phyloP scores from a whole-genome alignment of 192 early-diverging fungal species.

The Geranomyces michiganensis region DNA sequence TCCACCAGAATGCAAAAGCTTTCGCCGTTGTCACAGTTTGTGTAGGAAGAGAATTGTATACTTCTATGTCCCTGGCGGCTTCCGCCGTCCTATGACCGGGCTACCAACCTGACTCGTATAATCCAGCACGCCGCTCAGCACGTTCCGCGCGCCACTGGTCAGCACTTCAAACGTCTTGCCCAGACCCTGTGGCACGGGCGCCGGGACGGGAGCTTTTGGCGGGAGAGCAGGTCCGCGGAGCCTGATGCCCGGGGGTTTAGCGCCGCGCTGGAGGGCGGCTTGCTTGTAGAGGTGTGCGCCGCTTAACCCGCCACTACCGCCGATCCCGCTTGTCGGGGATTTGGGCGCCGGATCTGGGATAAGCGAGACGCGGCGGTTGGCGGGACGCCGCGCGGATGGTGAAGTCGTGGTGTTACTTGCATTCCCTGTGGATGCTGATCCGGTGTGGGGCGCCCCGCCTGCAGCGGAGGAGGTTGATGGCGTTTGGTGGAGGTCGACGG shows the following conservation, averaged over 20 bases:
- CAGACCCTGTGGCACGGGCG: slow-evolving; percentile 9
- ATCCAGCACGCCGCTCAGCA: slow-evolving; percentile 15
- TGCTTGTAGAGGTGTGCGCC: not conserved
- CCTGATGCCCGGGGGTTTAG: not conserved
- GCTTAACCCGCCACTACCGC: not conserved
- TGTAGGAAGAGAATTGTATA: too few species aligned
- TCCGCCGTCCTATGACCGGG: slow-evolving; percentile 10
- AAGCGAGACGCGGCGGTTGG: slow-evolving; percentile 13
- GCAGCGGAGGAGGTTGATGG: not conserved
- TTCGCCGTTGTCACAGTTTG: too few species aligned
- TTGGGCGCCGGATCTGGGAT: not conserved
- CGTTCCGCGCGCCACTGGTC: not conserved
- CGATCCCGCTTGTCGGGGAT: not conserved
- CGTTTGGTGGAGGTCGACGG: not conserved
- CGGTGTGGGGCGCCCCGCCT: too few species aligned
- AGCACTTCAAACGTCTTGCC: slow-evolving; percentile 15
- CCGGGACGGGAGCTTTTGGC: not conserved
- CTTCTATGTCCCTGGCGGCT: too few species aligned
- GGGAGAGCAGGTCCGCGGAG: not conserved
- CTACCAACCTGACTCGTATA: slow-evolving; percentile 10
- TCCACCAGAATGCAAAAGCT: too few species aligned
- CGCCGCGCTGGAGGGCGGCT: not conserved
- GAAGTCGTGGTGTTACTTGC: not conserved
- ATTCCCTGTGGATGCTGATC: not conserved
- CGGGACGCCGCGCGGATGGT: not conserved